A percentile compares a stretch with the other conserved stretches of the same genome.
These are phyloP conservation scores for Picea engelmannii DNA, from an alignment of 83 land plant genomes.

Conservation along the genomic window DNA sequence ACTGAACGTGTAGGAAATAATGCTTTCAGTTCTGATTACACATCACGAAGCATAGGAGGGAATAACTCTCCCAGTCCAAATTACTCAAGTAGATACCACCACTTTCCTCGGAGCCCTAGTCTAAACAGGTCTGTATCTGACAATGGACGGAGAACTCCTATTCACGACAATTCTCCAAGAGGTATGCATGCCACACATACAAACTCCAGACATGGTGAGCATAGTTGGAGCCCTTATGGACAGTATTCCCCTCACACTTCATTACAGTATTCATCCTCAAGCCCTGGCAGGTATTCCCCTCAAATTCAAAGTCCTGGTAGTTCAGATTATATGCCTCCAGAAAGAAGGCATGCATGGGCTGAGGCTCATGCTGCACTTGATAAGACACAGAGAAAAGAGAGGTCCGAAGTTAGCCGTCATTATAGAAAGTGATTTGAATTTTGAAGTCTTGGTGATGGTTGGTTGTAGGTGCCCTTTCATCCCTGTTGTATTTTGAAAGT, in stretches of 20 bases:
- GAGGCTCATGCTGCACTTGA: conserved; percentile 6
- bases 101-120: conserved; percentile 21
- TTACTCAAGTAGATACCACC: conserved; percentile 14
- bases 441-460: neutral
- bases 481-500: too few relatives aligned
- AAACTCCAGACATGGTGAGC: conserved; percentile 14
- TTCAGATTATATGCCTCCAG: conserved; percentile 27
- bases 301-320: conserved; percentile 2
- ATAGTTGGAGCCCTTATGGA: conserved; percentile 1
- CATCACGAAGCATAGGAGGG: conserved; percentile 10
- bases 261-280: conserved; percentile 10
- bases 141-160: conserved; percentile 32
- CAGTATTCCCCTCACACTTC: conserved; percentile 15
- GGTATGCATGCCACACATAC: neutral
- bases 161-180: conserved; percentile 20
- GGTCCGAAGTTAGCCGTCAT: conserved; percentile 21
- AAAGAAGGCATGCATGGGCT: conserved; percentile 8
- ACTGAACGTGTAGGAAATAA: conserved; percentile 12
- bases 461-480: neutral
- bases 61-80: conserved; percentile 26
- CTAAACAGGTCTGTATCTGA: conserved; percentile 49
- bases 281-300: conserved; percentile 17
- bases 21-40: conserved; percentile 22
- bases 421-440: conserved; percentile 1
- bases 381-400: conserved; percentile 16